Base-by-base conservation (phyloP, 148 eudicot genomes). In the Persicaria maculosa region DNA sequence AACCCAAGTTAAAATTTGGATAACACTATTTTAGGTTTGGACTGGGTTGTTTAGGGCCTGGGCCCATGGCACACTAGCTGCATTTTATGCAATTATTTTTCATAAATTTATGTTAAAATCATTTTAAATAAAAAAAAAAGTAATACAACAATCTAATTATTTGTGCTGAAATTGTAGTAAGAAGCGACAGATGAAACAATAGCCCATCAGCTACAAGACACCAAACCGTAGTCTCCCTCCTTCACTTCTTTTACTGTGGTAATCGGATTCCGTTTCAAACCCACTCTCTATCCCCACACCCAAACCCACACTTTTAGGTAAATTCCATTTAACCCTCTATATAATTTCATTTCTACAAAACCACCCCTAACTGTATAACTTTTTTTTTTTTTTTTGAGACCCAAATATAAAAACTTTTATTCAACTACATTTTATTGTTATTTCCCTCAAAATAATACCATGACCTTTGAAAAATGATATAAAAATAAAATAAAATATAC, bases 131-230 rank as follows among this genome's bases (percentile, higher is more conserved):
- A 62, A 47, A 48, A 8, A 8, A 48, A 48, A 9, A 48, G 52
- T 3, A 8, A 48, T 6, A 62, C 4, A 25, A 61, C 43, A 62
- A 62, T 40, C 16, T 65, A 6, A 65, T 65, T 65, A 65, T 65
- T 25, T 65, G 70, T 43, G 17, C 70, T 65, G 12, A 65, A 65
- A 25, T 65, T 43, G 6, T 40, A 40, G 70, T 9, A 65, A 43
- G 19, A 43, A 65, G 17, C 70, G 43, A 65, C 8, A 65, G 46
- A 65, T 65, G 70, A 12, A 65, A 65, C 70, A 43, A 14, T 46
- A 65, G 0, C 46, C 9, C 9, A 31, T 31, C 40, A 36, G 47
- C 70, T 65, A 65, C 7, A 65, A 15, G 70, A 65, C 70, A 65
- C 0, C 46, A 31, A 40, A 65, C 8, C 8, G 19, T 17, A 43